Evolutionary conservation across 805 yeast genomes (phyloP), one percentile per base, ranked within the genome.

Genomic region (Danielozyma ontarioensis): DNA sequence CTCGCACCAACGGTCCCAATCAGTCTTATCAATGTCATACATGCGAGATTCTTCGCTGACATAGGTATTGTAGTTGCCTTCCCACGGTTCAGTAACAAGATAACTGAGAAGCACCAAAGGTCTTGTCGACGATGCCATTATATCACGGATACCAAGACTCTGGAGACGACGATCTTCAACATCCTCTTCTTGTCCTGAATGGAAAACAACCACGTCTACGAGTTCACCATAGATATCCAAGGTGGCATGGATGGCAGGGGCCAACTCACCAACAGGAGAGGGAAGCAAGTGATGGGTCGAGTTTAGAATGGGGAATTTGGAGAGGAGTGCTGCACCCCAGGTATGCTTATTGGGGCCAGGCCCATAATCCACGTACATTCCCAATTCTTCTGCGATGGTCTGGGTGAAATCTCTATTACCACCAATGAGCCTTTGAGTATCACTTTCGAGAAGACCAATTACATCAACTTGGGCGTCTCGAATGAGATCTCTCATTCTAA

Each of bases 1-100:
- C 64, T 93, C 95, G 63, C 98, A 93, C 98, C 98, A 93, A 64
- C 98, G 78, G 53, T 93, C 98, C 80, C 89, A 85, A 55, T 90
- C 97, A 5, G 82, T 68, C 28, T 89, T 82, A 57, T 93, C 98
- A 42, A 93, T 88, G 57, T 93, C 98, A 49, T 80, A 77, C 90
- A 93, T 86, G 21, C 95, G 84, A 2, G 90, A 78, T 44, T 67
- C 59, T 31, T 82, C 83, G 49, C 94, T 80, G 13, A 89, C 96
- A 59, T 87, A 87, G 2, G 88, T 88, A 62, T 85, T 81, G 68
- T 90, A 90, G 60, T 93, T 90, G 8, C 97, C 97, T 54, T 80
- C 74, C 30, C 76, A 64, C 10, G 98, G 97, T 23, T 73, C 76
- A 2, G 96, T 86, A 13, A 93, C 97, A 55, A 93, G 68, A 54